Evolutionary conservation across 345 rosid genomes (phyloP), one percentile per base, ranked within the genome.

Genomic region (Eucalyptus guilfoylei): DNA sequence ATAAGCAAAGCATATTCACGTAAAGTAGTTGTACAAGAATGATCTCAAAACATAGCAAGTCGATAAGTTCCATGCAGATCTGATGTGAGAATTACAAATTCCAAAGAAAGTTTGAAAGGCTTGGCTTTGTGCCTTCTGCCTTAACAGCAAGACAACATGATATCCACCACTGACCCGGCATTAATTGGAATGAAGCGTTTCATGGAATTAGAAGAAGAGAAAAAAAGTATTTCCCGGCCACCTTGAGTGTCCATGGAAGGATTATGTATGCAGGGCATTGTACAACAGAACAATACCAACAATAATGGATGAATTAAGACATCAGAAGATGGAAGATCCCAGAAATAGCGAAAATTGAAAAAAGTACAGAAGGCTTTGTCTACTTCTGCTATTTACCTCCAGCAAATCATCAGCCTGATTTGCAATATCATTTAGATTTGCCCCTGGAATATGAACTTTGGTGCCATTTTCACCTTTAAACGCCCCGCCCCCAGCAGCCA

Each of bases 401-500:
- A 97, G 93, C 86, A 97, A 91, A 91, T 97, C 98, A 94, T 96
- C 97, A 87, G 99, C 99, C 91, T 96, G 99, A 91, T 96, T 95
- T 83, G 99, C 98, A 90, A 96, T 94, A 86, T 97, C 98, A 88
- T 95, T 95, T 44, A 97, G 94, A 92, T 96, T 97, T 87, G 99
- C 96, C 62, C 95, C 96, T 6, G 99, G 99, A 91, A 97, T 90
- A 94, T 97, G 99, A 91, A 96, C 93, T 92, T 95, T 94, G 89
- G 94, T 92, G n/a, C 97, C 97, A 80, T 95, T 92, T 86, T 93
- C 93, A 90, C 95, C 90, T 91, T 95, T 90, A 89, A 97, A 96
- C 37, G 91, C 96, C n/a, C 99, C 99, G 30, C 99, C 99, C 87
- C 98, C 99, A 26, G 96, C 98, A 28, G 98, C 99, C 86, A 97